Evolutionary conservation across 768 basidiomycete species (phyloP), one percentile per base, ranked within the genome.

Genomic region (Hericium erinaceus): DNA sequence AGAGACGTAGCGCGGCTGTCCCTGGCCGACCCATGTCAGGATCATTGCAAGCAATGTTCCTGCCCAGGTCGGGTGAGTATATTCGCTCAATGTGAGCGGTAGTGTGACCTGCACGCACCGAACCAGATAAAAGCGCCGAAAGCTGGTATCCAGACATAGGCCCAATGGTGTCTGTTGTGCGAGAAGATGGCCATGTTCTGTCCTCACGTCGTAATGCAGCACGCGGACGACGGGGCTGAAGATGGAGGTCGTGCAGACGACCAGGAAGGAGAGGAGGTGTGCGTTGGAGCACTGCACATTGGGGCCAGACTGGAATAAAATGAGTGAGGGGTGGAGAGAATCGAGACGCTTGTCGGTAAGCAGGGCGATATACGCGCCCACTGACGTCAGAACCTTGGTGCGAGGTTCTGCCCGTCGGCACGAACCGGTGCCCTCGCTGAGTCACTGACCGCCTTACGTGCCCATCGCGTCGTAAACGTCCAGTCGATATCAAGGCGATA

Each of bases 1-100:
- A 13, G 83, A 77, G 15, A 74, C 74, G 62, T 84, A 84, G 64
- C 74, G 74, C 9, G 82, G 85, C 33, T 78, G 73, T 18, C 86
- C 85, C n/a, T 76, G 73, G 9, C 80, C 81, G 22, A 84, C 74
- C 86, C 87, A 91, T 28, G 81, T 81, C 56, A 88, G 77, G 33
- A 91, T 70, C 80, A 91, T 81, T 1, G 86, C 77, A 52, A 83
- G 77, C 9, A 91, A 73, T 12, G 79, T 87, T 18, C 73, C 81
- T 79, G 52, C 18, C 20, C 4, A 49, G 48, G 54, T 61, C 46
- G 57, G 41, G 20, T 13, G 38, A 16, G 44, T 24, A 10, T 52
- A 18, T 24, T 1, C 38, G 33, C 51, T 9, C 28, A 24, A 33
- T 8, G 9, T 58, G 39, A 48, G 16, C 26, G 24, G 18, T 50